A percentile compares a stretch with the other conserved stretches of the same genome.
Evolutionary conservation across 768 basidiomycete species (phyloP).

Genomic region (Calocera cornea): DNA sequence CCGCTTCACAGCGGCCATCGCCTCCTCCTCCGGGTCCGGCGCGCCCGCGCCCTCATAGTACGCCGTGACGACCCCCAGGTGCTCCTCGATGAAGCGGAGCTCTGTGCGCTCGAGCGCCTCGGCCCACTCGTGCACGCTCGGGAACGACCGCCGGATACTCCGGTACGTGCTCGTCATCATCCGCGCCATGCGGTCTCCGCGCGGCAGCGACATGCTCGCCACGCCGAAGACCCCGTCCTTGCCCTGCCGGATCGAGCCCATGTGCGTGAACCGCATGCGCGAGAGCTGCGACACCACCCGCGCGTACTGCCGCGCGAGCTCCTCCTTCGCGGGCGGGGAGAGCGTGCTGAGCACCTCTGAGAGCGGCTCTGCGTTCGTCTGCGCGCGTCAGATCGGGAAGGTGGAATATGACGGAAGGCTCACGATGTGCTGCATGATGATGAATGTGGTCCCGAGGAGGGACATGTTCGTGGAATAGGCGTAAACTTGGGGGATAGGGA

Average conservation of each 20-base stretch:
- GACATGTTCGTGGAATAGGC: not conserved
- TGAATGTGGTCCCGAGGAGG: not conserved
- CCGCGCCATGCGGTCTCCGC: not conserved
- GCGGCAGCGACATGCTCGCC: not conserved
- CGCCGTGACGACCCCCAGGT: not conserved
- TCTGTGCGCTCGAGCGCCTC: not conserved
- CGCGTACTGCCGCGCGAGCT: not conserved
- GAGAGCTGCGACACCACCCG: not conserved
- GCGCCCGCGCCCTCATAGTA: not conserved
- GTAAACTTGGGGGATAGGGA: not conserved
- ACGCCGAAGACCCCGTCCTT: not conserved
- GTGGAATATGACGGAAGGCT: not conserved
- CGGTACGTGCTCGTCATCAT: not conserved
- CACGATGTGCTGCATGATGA: slow-evolving; percentile 2
- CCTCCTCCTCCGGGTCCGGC: not conserved
- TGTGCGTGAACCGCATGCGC: not conserved
- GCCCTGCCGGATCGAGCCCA: not conserved
- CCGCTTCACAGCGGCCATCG: not conserved
- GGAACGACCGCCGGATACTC: not conserved
- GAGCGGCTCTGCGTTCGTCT: not conserved
- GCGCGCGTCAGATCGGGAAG: not conserved
- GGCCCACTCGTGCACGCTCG: not conserved
- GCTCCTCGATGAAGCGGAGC: not conserved
- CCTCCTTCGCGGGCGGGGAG: not conserved
- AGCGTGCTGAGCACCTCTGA: not conserved